Conservation (phyloP, 345 rosid species). For the Pistacia vera region DNA sequence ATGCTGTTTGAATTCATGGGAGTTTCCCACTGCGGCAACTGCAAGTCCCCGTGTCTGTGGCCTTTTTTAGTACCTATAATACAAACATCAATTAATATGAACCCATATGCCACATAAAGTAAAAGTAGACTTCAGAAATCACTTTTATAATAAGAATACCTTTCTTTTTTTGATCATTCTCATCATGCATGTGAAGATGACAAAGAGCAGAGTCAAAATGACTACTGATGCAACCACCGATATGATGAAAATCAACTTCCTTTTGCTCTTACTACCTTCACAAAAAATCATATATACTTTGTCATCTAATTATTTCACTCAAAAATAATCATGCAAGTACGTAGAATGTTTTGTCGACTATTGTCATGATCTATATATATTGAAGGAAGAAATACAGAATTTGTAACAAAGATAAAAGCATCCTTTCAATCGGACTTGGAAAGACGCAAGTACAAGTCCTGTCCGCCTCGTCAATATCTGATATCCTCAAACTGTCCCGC, state of each 20-base stretch:
- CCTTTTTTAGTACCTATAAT: background rate
- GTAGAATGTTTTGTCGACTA: too few relatives aligned
- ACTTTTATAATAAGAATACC: too few relatives aligned
- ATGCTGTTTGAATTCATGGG: background rate
- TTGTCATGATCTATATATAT: too few relatives aligned
- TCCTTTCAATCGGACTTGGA: background rate
- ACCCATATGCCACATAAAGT: background rate
- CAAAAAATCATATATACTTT: background rate
- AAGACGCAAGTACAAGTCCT: background rate
- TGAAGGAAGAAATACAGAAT: too few relatives aligned
- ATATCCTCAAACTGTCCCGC: background rate
- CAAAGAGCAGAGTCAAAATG: background rate
- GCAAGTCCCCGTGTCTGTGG: background rate
- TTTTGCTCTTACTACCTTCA: background rate
- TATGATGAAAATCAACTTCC: background rate
- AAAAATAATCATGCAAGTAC: too few relatives aligned
- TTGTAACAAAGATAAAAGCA: too few relatives aligned
- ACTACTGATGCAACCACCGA: background rate
- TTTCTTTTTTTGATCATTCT: background rate
- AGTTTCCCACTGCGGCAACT: background rate
- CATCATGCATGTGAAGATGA: background rate
- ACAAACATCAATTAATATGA: background rate
- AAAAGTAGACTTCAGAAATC: too few relatives aligned
- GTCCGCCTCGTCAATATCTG: background rate
- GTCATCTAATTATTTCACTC: too few relatives aligned